Base-by-base conservation (phyloP, 2,329 filamentous ascomycete species). In the Rutstroemia sp. region DNA sequence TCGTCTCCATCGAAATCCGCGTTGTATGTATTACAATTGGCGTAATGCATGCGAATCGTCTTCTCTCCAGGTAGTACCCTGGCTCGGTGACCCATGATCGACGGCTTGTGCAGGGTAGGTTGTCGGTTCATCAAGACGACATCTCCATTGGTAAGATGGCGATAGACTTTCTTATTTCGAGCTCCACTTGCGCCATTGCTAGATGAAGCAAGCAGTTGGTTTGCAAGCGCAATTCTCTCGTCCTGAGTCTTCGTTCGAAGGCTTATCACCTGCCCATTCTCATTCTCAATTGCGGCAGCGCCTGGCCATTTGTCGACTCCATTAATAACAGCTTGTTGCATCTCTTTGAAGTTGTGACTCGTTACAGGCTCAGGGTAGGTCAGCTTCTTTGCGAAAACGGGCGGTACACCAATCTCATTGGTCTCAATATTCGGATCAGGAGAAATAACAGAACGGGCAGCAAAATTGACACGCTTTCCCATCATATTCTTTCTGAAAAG, bases 401-500 rank as follows among this genome's bases (percentile, higher is more conserved):
- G 89, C 17, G 94, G 94, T 2, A 99, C 92, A 71, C 94, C 94
- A 63, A 99, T 97, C 73, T 99, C 94, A 71, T 96, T 97, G 17
- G 94, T 97, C 72, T 99, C 94, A 67, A 99, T 96, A 68, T 97
- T 99, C 2, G 94, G 94, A 69, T 99, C 94, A 0, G 94, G 94
- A 9, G 92, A 97, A 65, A 99, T 99, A 70, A 99, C 94, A 79
- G 89, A 95, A 71, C 94, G 87, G 39, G 94, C 94, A 50, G 94
- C 94, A 70, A 94, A 97, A 72, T 99, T 97, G 74, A 99, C 94
- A 48, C 58, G 56, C 23, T 99, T 99, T 59, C 94, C 94, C 94
- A 99, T 99, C 94, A 99, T 97, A 73, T 99, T 96, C 77, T 96
- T 97, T 66, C 94, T 82, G 78, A 99, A 99, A 30, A 99, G 79